These are phyloP conservation scores for Polygonum aviculare DNA, from an alignment of 148 eudicot species.

Conservation along the genomic window DNA sequence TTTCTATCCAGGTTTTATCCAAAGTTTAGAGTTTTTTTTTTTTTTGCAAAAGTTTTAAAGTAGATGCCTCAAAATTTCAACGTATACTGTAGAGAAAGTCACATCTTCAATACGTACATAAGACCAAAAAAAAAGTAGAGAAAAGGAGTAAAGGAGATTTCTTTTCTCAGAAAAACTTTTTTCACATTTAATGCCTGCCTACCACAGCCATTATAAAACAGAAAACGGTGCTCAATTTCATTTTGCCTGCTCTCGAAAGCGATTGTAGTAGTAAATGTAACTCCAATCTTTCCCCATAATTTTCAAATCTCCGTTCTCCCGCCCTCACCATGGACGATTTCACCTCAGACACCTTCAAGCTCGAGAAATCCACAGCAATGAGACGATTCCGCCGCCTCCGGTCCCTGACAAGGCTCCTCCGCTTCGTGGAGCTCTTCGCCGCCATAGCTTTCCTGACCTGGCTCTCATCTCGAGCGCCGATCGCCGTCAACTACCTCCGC, in stretches of 20 bases:
- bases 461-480: conserved; percentile 56
- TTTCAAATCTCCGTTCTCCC: not conserved
- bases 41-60: not conserved
- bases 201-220: not conserved
- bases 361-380: conserved; percentile 26
- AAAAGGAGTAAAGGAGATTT: not conserved
- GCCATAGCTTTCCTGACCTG: conserved; percentile 35
- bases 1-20: too few relatives aligned
- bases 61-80: not conserved
- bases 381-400: conserved; percentile 25
- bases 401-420: conserved; percentile 39
- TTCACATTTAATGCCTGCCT: not conserved
- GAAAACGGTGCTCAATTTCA: not conserved
- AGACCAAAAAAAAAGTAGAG: not conserved
- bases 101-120: not conserved
- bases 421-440: conserved; percentile 37
- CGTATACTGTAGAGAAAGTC: not conserved
- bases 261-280: not conserved
- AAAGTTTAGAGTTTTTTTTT: too few relatives aligned
- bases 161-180: not conserved
- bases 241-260: not conserved
- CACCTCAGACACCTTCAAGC: conserved; percentile 17
- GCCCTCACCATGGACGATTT: conserved; percentile 20
- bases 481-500: conserved; percentile 38
- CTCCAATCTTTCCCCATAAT: not conserved